Evolutionary conservation across 352 stramenopile species (phyloP).

Genomic region (Hyaloperonospora brassicae): DNA sequence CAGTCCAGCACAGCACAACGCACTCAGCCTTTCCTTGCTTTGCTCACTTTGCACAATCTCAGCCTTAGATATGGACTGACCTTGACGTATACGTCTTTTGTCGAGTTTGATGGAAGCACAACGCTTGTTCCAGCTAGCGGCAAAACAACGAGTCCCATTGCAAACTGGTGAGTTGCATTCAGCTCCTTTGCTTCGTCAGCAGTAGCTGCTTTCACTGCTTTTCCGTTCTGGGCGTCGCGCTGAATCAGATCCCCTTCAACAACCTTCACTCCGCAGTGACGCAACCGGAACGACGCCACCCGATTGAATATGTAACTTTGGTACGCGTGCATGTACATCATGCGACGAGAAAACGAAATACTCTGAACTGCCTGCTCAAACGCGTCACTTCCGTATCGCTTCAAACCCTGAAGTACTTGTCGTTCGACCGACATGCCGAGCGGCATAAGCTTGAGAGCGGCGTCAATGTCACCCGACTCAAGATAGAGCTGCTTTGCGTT

Average conservation of each 20-base stretch:
- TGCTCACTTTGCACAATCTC: not conserved
- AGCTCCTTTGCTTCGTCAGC: conserved; percentile 31
- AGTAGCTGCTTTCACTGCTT: conserved; percentile 28
- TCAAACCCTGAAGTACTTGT: conserved; percentile 56
- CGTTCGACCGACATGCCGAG: conserved; percentile 39
- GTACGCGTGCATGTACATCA: conserved; percentile 74
- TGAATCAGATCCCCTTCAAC: conserved; percentile 58
- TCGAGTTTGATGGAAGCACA: conserved; percentile 34
- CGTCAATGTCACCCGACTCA: conserved; percentile 38
- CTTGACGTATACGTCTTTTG: conserved; percentile 35
- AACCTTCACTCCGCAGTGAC: conserved; percentile 27
- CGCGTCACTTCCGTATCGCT: conserved; percentile 40
- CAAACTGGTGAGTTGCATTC: conserved; percentile 22
- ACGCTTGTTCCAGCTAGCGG: conserved; percentile 54
- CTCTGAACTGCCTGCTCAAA: conserved; percentile 49
- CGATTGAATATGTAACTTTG: conserved; percentile 73
- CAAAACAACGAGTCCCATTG: conserved; percentile 41
- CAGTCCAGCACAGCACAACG: too few species aligned
- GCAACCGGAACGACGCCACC: conserved; percentile 49
- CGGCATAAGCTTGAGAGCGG: conserved; percentile 48
- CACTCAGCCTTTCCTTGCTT: conserved; percentile 1
- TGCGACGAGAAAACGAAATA: conserved; percentile 49
- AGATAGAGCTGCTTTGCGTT: conserved; percentile 44
- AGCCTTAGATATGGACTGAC: conserved; percentile 19
- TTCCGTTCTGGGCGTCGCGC: conserved; percentile 10